Conservation (phyloP, 2,329 filamentous ascomycete genomes). For the Ophiosphaerella narmari region DNA sequence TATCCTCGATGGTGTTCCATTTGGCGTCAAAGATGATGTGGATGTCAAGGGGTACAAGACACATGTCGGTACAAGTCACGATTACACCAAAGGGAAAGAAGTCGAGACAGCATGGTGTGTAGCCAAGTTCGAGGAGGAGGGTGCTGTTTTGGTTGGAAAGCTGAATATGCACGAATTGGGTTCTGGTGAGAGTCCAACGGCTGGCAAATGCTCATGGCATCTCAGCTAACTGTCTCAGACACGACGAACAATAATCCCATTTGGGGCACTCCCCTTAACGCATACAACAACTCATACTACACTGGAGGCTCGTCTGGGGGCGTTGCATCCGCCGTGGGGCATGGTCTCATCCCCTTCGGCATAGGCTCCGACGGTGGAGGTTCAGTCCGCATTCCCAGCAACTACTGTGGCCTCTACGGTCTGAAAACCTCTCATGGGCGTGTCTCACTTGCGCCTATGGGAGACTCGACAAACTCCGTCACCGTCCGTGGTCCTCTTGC, state of each 20-base stretch:
- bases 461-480: constrained; percentile 64
- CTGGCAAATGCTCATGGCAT: background rate
- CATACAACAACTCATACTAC: constrained; percentile 76
- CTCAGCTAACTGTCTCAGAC: constrained; percentile 51
- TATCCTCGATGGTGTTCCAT: constrained; percentile 78
- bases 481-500: constrained; percentile 77
- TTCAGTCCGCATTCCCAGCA: constrained; percentile 72
- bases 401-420: constrained; percentile 80
- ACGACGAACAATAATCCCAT: constrained; percentile 81
- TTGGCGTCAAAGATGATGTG: constrained; percentile 83
- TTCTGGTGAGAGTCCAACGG: constrained; percentile 55
- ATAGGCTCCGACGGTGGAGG: constrained; percentile 75
- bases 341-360: constrained; percentile 74
- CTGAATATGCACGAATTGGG: constrained; percentile 82
- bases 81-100: constrained; percentile 56
- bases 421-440: constrained; percentile 79
- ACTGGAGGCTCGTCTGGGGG: constrained; percentile 82
- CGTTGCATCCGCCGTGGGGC: constrained; percentile 70
- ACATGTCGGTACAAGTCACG: constrained; percentile 66
- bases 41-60: constrained; percentile 71
- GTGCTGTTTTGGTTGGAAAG: constrained; percentile 76
- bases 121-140: constrained; percentile 71
- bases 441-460: constrained; percentile 62
- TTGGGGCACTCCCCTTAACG: constrained; percentile 77
- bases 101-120: constrained; percentile 72